Percentiles rank a stretch among this genome's conserved stretches.
Evolutionary conservation across 768 basidiomycete genomes (phyloP).

Genomic region (Pleurotus sapidus): DNA sequence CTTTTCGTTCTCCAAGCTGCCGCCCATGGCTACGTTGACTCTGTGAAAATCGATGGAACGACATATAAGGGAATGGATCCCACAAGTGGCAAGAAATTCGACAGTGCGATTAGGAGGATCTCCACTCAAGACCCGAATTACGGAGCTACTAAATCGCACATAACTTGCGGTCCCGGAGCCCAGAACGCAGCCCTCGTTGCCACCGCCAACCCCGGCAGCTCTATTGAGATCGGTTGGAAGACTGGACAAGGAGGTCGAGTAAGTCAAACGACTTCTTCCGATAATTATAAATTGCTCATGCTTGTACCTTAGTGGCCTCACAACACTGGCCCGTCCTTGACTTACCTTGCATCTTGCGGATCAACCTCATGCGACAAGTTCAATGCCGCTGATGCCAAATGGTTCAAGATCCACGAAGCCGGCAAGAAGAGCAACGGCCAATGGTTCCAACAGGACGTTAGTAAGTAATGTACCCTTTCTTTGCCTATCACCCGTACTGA

Average conservation of each 20-base stretch:
- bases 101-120: slow-evolving; percentile 4
- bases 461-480: slow-evolving; percentile 31
- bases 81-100: slow-evolving; percentile 4
- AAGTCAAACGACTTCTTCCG: neutral
- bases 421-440: slow-evolving; percentile 29
- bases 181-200: slow-evolving; percentile 42
- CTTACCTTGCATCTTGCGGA: slow-evolving; percentile 39
- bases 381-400: slow-evolving; percentile 39
- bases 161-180: slow-evolving; percentile 48
- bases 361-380: slow-evolving; percentile 40
- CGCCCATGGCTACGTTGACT: slow-evolving; percentile 43
- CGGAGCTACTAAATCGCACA: slow-evolving; percentile 34
- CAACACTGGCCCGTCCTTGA: slow-evolving; percentile 29
- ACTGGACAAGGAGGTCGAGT: slow-evolving; percentile 24
- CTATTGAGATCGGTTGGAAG: slow-evolving; percentile 40
- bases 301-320: slow-evolving; percentile 15
- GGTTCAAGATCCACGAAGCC: slow-evolving; percentile 51
- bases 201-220: slow-evolving; percentile 42
- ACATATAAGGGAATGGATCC: slow-evolving; percentile 34
- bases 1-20: slow-evolving; percentile 21
- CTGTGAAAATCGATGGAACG: slow-evolving; percentile 37
- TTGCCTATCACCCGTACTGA: neutral
- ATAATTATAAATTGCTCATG: neutral
- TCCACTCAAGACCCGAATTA: slow-evolving; percentile 6
- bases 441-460: slow-evolving; percentile 56